Evolutionary conservation across 306 rosid genomes (phyloP).

Genomic region (Senna tora): DNA sequence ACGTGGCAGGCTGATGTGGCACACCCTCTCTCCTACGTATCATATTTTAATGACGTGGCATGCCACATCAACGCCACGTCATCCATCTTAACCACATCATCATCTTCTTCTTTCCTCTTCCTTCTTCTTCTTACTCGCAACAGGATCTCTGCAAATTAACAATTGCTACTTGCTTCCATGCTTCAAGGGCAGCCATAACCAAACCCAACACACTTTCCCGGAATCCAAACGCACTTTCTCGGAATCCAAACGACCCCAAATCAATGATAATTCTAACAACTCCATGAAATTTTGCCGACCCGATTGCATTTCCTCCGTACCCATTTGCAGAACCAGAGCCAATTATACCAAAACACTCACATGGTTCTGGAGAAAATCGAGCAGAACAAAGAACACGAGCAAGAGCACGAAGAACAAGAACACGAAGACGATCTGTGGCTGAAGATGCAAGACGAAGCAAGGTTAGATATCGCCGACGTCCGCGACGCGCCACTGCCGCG

Average conservation of each 20-base stretch:
- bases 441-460: constrained; percentile 69
- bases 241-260: constrained; percentile 40
- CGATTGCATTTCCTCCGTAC: constrained; percentile 34
- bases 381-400: constrained; percentile 5
- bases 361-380: constrained; percentile 36
- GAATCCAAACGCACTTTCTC: too few relatives aligned
- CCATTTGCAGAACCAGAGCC: constrained; percentile 41
- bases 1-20: too few relatives aligned
- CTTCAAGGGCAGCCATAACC: constrained; percentile 11
- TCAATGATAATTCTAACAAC: constrained; percentile 19
- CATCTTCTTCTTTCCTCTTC: too few relatives aligned
- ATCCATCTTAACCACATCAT: too few relatives aligned
- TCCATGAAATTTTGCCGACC: constrained; percentile 41
- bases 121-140: constrained; percentile 5
- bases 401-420: not conserved
- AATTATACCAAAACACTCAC: constrained; percentile 38
- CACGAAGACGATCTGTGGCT: constrained; percentile 58
- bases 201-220: constrained; percentile 37
- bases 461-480: constrained; percentile 50
- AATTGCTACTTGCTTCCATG: constrained; percentile 51
- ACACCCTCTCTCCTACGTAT: too few relatives aligned
- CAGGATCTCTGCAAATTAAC: not conserved
- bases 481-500: too few relatives aligned
- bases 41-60: too few relatives aligned
- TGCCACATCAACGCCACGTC: too few relatives aligned